Base-by-base conservation (phyloP, 306 rosid genomes). In the Rubus parviflorus region DNA sequence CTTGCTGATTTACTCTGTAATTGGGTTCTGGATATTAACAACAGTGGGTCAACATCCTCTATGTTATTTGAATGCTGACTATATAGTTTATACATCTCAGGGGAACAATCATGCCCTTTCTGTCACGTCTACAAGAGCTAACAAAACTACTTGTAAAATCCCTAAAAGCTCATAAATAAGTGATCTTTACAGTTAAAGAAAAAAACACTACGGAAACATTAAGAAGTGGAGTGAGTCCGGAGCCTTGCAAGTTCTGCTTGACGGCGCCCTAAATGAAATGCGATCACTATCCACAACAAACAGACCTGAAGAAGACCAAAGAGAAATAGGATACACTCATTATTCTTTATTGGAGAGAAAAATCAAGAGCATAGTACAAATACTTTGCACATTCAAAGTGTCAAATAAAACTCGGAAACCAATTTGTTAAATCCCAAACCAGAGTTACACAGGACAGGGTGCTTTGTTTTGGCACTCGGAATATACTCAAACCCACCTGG, bases 181-280 rank as follows among this genome's bases (percentile, higher is more conserved):
- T 46, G 68, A 68, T 78, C 42, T 57, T 17, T 41, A 53, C 48
- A 17, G 77, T 67, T 51, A 1, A 42, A 73, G 56, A 62, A 81
- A 37, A 56, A 35, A 19, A 17, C 53, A 40, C 70, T 8, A 19
- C 78, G 40, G 62, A 76, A 49, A 62, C 72, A 64, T 79, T 83
- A 88, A 69, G 73, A 79, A 43, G 82, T 56, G 45, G 88, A 80
- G 30, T 76, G 79, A 5, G 68, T 51, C 58, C 71, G 86, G 58
- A 81, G 81, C 75, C 85, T 88, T 54, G 96, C 87, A 37, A 92
- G 92, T 78, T 87, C 90, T 49, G 63, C 80, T 84, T 92, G 98
- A 53, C 88, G 91, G 75, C 88, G 89, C 25, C 99, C 99, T 79
- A 95, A 83, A 81, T 80, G 89, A 80, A 88, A 86, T 43, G 97